Evolutionary conservation across 305 asterid genomes (phyloP), one percentile per base, ranked within the genome.

Genomic region (Rubia tinctorum): DNA sequence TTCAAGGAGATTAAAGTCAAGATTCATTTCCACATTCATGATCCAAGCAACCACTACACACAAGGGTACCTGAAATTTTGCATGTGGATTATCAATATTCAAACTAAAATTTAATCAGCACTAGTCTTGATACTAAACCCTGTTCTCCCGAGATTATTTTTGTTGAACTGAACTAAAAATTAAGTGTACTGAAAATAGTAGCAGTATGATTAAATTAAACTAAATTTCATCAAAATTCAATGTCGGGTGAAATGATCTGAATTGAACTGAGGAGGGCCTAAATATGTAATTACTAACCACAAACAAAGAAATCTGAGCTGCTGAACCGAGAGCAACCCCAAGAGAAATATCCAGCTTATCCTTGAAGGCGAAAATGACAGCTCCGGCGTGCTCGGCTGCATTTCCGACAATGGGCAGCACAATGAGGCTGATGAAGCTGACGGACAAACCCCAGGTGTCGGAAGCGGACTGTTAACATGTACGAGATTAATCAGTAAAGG

Each of bases 361-460:
- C 75, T 89, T 93, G 78, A 88, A 90, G 20, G 98, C 97, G 74
- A 93, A 93, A 71, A 91, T 90, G 75, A 91, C 55, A 11, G 98
- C 96, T 55, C 96, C 98, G 1, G 98, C 96, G 72, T 93, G 98
- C 77, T 93, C 98, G 5, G 96, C 91, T 66, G 97, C 98, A 72
- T 93, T 93, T 73, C 98, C 98, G 69, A 88, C 97, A 58, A 93
- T 91, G 67, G 98, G 98, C 66, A 93, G 85, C 75, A 93, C 74
- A 82, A 93, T 90, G 42, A 93, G 82, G 49, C 98, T 91, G 59
- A 90, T 90, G 86, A 93, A 93, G 72, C 91, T 83, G 45, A 91
- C 91, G 6, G 98, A 90, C 9, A 91, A 80, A 4, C 98, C 93
- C 97, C 96, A 93, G 17, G 90, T 79, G 49, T 83, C 84, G 1